phyloP scores from a whole-genome alignment of 345 rosid genomes.

The Salix arbutifolia region DNA sequence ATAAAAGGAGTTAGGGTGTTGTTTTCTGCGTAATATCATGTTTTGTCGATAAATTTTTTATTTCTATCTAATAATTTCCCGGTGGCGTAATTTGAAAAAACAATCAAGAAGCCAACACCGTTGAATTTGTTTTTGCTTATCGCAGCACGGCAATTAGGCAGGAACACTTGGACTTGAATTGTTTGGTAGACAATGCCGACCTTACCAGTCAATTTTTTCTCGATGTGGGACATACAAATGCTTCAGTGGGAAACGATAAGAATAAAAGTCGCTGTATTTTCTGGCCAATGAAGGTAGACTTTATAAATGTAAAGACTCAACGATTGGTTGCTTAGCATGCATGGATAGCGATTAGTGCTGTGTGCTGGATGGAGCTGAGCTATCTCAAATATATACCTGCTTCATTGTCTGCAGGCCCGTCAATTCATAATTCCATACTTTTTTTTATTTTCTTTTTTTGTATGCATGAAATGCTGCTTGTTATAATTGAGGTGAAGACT shows the following conservation, averaged over 20 bases:
- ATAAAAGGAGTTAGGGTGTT: too few relatives aligned
- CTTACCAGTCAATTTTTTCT: background rate
- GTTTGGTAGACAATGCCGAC: background rate
- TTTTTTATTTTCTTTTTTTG: background rate
- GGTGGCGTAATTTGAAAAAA: background rate
- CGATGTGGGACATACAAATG: slow-evolving; percentile 4
- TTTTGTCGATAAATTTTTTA: too few relatives aligned
- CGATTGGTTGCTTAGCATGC: slow-evolving; percentile 3
- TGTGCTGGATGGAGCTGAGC: background rate
- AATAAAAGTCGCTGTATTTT: slow-evolving; percentile 2
- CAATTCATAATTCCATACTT: too few relatives aligned
- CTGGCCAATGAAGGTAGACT: background rate
- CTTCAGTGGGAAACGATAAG: slow-evolving; percentile 10
- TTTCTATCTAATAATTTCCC: too few relatives aligned
- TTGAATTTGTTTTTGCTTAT: background rate
- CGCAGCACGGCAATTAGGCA: background rate
- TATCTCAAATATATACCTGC: background rate
- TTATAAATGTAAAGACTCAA: background rate
- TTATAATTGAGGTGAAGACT: background rate
- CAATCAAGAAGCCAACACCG: background rate
- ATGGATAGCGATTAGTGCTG: slow-evolving; percentile 9
- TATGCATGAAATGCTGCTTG: background rate
- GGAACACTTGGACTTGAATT: background rate
- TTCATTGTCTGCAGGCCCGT: background rate
- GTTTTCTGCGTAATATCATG: too few relatives aligned